These are phyloP conservation scores for Wickerhamomyces bisporus DNA, from an alignment of 805 yeast species.

Conservation along the genomic window DNA sequence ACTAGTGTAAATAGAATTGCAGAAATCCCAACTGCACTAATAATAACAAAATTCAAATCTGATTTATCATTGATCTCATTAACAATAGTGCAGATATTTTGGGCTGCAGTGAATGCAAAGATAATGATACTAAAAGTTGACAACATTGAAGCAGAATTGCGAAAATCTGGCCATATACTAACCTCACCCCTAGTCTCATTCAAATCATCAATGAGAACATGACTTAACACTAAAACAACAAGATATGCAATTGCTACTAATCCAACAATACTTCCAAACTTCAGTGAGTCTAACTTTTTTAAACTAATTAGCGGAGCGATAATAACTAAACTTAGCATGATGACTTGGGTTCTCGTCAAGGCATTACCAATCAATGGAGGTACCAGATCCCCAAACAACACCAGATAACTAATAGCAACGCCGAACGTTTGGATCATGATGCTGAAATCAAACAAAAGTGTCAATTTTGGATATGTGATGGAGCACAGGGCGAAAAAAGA, in stretches of 20 bases:
- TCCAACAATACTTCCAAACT: constrained; percentile 67
- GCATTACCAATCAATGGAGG: constrained; percentile 50
- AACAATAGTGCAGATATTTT: constrained; percentile 72
- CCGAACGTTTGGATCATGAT: constrained; percentile 79
- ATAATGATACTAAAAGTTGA: constrained; percentile 70
- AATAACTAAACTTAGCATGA: constrained; percentile 44
- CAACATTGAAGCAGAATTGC: constrained; percentile 37
- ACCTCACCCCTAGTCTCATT: constrained; percentile 38
- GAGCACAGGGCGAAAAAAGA: constrained; percentile 69
- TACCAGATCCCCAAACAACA: constrained; percentile 72
- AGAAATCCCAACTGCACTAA: constrained; percentile 47
- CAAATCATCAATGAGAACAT: constrained; percentile 42
- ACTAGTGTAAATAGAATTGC: constrained; percentile 54
- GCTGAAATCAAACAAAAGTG: constrained; percentile 68
- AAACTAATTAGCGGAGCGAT: constrained; percentile 62
- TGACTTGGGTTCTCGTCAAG: constrained; percentile 32
- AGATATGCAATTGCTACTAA: constrained; percentile 61
- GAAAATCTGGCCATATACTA: constrained; percentile 37
- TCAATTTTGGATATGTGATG: constrained; percentile 64
- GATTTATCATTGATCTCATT: constrained; percentile 59
- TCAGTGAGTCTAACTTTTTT: constrained; percentile 61
- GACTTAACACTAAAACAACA: constrained; percentile 47
- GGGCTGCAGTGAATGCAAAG: constrained; percentile 79
- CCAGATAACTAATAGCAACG: constrained; percentile 64
- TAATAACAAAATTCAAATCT: constrained; percentile 45